phyloP scores from a whole-genome alignment of 2,329 filamentous ascomycete species.

The Microdochium nivale region DNA sequence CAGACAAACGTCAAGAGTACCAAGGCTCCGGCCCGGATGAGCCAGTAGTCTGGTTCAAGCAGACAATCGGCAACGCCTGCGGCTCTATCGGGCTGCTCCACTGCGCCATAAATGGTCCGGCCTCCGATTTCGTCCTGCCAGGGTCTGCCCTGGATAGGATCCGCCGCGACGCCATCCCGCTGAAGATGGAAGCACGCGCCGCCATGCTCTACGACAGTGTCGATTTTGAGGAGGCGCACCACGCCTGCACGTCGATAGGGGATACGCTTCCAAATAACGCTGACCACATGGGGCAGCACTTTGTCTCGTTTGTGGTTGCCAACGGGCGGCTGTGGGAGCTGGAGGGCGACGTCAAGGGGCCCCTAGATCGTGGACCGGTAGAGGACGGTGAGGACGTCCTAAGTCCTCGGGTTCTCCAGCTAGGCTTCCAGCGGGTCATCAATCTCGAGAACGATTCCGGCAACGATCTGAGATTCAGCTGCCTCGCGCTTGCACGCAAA shows the following conservation, averaged over 20 bases:
- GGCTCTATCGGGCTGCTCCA: slow-evolving; percentile 74
- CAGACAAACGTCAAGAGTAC: slow-evolving; percentile 8
- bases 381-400: slow-evolving; percentile 50
- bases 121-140: slow-evolving; percentile 42
- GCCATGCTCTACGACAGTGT: slow-evolving; percentile 62
- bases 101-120: slow-evolving; percentile 60
- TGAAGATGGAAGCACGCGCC: slow-evolving; percentile 54
- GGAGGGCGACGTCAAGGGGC: slow-evolving; percentile 67
- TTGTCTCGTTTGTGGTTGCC: slow-evolving; percentile 70
- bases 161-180: slow-evolving; percentile 51
- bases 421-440: slow-evolving; percentile 40
- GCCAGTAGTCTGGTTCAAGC: slow-evolving; percentile 73
- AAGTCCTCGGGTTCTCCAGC: slow-evolving; percentile 58
- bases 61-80: slow-evolving; percentile 77
- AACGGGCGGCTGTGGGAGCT: slow-evolving; percentile 67
- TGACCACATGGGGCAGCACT: slow-evolving; percentile 61
- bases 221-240: slow-evolving; percentile 65
- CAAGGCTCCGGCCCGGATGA: slow-evolving; percentile 40
- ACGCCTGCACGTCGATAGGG: slow-evolving; percentile 57
- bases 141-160: slow-evolving; percentile 49
- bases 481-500: slow-evolving; percentile 23
- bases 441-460: slow-evolving; percentile 23
- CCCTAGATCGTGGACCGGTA: slow-evolving; percentile 55
- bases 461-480: slow-evolving; percentile 26
- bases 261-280: slow-evolving; percentile 60